phyloP scores from a whole-genome alignment of 345 rosid species.

The Ceriops tagal region DNA sequence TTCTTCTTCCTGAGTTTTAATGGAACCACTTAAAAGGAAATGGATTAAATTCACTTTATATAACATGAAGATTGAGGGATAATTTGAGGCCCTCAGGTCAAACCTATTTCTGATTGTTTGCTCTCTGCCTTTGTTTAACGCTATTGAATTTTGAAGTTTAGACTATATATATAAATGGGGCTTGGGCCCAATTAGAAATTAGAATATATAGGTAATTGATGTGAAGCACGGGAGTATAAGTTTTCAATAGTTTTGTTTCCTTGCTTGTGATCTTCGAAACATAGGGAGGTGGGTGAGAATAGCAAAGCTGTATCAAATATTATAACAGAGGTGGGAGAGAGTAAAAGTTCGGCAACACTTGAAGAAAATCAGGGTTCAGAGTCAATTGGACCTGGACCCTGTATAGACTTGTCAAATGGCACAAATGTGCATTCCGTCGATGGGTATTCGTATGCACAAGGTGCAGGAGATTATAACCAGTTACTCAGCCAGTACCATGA shows the following conservation, averaged over 20 bases:
- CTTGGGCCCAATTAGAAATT: no score
- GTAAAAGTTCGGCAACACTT: constrained; percentile 13
- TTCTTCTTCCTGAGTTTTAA: background rate
- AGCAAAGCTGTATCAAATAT: constrained; percentile 7
- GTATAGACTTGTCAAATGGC: constrained; percentile 21
- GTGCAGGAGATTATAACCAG: constrained; percentile 39
- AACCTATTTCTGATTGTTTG: background rate
- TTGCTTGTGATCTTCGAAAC: constrained; percentile 10
- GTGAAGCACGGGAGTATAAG: no score
- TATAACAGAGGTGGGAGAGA: constrained; percentile 15
- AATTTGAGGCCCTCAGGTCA: no score
- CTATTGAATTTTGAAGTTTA: background rate
- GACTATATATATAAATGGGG: no score
- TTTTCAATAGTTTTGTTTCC: background rate
- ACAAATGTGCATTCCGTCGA: constrained; percentile 10
- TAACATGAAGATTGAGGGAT: no score
- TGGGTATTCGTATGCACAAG: constrained; percentile 24
- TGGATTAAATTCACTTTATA: no score
- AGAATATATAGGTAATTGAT: no score
- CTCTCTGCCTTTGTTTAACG: background rate
- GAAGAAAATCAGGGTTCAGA: constrained; percentile 20
- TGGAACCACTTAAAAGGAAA: no score
- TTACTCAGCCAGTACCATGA: constrained; percentile 55
- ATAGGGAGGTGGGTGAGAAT: constrained; percentile 28
- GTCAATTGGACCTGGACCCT: constrained; percentile 15